Evolutionary conservation across 768 basidiomycete species (phyloP).

Genomic region (Termitomyces sp.): DNA sequence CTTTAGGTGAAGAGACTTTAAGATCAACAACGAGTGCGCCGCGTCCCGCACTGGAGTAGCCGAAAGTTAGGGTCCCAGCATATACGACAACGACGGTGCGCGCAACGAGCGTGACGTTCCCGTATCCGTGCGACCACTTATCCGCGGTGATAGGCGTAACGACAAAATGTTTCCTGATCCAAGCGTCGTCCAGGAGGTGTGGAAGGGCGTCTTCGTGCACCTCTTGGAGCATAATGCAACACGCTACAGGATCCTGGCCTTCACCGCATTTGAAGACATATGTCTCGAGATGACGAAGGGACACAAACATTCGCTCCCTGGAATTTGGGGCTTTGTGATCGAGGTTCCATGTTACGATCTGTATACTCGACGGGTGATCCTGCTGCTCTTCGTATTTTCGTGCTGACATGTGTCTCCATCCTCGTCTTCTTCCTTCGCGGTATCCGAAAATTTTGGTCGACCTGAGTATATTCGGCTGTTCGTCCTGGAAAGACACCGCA

Average conservation of each 20-base stretch:
- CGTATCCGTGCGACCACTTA: conserved; percentile 62
- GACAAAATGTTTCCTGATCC: conserved; percentile 60
- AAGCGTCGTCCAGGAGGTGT: conserved; percentile 49
- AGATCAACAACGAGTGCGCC: conserved; percentile 58
- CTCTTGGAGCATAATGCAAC: conserved; percentile 70
- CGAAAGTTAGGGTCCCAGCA: conserved; percentile 51
- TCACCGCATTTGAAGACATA: conserved; percentile 46
- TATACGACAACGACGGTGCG: conserved; percentile 47
- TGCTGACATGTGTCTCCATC: conserved; percentile 44
- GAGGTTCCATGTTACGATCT: conserved; percentile 72
- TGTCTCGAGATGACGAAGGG: conserved; percentile 52
- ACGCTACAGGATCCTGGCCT: conserved; percentile 49
- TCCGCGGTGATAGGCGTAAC: conserved; percentile 50
- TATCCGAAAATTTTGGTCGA: conserved; percentile 36
- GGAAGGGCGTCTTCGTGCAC: conserved; percentile 43
- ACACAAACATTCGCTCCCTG: conserved; percentile 41
- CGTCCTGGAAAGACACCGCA: conserved; percentile 9
- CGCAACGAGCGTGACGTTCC: conserved; percentile 70
- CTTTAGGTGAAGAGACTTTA: conserved; percentile 36
- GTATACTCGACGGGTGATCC: conserved; percentile 32
- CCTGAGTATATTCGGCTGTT: conserved; percentile 24
- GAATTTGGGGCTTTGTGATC: conserved; percentile 39
- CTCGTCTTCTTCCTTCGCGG: conserved; percentile 32
- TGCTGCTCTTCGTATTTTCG: conserved; percentile 25
- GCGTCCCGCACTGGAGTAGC: conserved; percentile 45